Evolutionary conservation across 73 alveolate species (phyloP).

Genomic region (Paramecium octaurelia): DNA sequence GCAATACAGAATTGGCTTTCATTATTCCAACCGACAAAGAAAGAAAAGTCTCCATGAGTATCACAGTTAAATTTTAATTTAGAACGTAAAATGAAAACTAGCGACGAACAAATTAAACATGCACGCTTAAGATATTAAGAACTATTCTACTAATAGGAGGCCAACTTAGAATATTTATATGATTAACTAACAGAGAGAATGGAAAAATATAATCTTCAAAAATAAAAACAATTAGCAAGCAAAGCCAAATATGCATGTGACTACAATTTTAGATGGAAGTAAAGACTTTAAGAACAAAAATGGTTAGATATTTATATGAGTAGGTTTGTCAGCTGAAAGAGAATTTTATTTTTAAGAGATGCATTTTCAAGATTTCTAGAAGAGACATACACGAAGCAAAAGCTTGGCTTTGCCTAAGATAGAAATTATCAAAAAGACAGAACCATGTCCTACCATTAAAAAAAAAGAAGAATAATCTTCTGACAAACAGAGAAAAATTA

Average conservation of each 20-base stretch:
- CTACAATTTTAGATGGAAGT: conserved; percentile 18
- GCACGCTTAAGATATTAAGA: neutral
- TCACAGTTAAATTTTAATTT: neutral
- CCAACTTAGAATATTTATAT: neutral
- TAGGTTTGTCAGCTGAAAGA: conserved; percentile 28
- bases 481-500: neutral
- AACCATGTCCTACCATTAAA: neutral
- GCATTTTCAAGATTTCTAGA: neutral
- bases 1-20: neutral
- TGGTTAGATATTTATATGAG: neutral
- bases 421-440: neutral
- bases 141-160: neutral
- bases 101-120: neutral
- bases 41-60: neutral
- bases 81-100: neutral
- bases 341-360: neutral
- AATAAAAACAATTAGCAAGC: neutral
- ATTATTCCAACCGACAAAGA: neutral
- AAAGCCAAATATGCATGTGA: conserved; percentile 42
- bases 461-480: neutral
- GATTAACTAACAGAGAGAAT: neutral
- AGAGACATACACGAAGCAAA: neutral
- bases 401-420: conserved; percentile 1
- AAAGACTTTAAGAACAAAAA: conserved; percentile 19
- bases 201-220: neutral